Conservation (phyloP, 202 grass and related monocot species). For the Carex arenaria region DNA sequence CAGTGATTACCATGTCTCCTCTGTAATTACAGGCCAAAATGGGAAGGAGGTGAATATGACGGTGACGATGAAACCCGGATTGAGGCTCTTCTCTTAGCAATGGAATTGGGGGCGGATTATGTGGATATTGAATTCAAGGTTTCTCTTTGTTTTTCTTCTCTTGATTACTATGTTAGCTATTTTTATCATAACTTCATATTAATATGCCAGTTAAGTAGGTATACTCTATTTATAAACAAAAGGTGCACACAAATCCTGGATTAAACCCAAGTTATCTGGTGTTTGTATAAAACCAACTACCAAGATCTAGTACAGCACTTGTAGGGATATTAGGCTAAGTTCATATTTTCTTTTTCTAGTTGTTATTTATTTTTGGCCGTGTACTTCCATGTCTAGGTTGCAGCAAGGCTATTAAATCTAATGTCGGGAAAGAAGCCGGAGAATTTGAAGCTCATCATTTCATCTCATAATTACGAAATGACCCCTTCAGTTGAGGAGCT, state of each 20-base stretch:
- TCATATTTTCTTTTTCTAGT: not conserved
- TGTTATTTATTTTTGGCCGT: not conserved
- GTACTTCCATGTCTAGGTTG: conserved; percentile 45
- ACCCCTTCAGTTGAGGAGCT: conserved; percentile 78
- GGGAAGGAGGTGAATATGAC: conserved; percentile 91
- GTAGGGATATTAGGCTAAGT: not conserved
- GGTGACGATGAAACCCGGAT: conserved; percentile 63
- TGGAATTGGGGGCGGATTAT: conserved; percentile 90
- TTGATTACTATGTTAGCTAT: not conserved
- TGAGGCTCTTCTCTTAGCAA: conserved; percentile 60
- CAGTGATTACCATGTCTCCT: not conserved
- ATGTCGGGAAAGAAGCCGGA: conserved; percentile 76
- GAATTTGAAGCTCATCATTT: conserved; percentile 83
- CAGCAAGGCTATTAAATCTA: conserved; percentile 61
- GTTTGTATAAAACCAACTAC: not conserved
- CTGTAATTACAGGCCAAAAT: conserved; percentile 59
- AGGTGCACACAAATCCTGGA: not conserved
- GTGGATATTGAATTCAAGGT: conserved; percentile 96
- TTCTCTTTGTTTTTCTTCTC: not conserved
- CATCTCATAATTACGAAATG: conserved; percentile 88
- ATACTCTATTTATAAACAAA: not conserved
- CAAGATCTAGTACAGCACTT: not conserved
- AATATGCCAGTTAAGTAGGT: not conserved
- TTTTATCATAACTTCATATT: not conserved
- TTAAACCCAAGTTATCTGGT: not conserved